Base-by-base conservation (phyloP, 768 basidiomycete species). In the Tricholoma terreum region DNA sequence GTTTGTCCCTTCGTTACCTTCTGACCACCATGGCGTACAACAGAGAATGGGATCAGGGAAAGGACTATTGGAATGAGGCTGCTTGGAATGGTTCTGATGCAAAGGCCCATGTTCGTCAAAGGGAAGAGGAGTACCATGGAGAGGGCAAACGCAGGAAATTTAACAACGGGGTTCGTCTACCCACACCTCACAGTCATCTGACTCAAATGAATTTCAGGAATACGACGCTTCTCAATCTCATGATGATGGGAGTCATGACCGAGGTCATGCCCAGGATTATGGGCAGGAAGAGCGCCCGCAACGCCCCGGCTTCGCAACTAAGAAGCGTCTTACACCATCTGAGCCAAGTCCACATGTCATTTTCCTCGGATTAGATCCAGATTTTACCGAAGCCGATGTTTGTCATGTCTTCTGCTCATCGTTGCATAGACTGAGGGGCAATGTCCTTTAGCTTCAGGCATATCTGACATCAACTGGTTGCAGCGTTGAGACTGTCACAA, bases 321-420 rank as follows among this genome's bases (percentile, higher is more conserved):
- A 91, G 78, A 91, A 92, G 71, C 88, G 90, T 53, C 79, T 91
- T 40, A 78, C 83, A 57, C 88, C 91, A 30, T 94, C 91, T 54
- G 90, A 92, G 70, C 87, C 91, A 48, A 92, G 90, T 69, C 85
- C 87, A 45, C 94, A 98, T 75, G 91, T 98, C 69, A 96, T 97
- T 67, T 96, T 97, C 73, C 85, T 98, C 59, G 94, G 94, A 55
- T 74, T 98, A 57, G 94, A 97, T 72, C 85, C 87, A 56, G 93
- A 94, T 71, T 91, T 95, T 67, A 89, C 88, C 54, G 94, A 97
- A 79, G 86, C 89, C 65, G 93, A 95, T 80, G 94, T 97, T 74
- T 77, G 89, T 86, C 66, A 69, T 72, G 66, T 69, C 62, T 65
- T 66, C 65, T 70, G 62, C 66, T 64, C 55, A 55, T 61, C 52